Evolutionary conservation across 2,329 filamentous ascomycete genomes (phyloP).

Genomic region (Monosporascus sp.): DNA sequence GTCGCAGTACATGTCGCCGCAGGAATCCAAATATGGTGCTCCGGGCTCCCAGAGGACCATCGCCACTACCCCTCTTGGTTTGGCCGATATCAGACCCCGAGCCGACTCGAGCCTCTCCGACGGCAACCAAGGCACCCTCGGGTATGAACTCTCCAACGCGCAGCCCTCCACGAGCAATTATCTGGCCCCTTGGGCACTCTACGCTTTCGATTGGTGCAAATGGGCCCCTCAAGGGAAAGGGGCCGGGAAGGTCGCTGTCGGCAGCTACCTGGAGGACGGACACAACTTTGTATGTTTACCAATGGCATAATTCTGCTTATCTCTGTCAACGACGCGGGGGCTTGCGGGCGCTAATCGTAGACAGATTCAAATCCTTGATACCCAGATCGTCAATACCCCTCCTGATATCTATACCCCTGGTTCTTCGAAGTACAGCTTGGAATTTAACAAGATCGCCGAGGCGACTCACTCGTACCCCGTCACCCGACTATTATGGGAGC

Average conservation of each 20-base stretch:
- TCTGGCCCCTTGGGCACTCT: slow-evolving; percentile 88
- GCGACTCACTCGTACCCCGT: slow-evolving; percentile 97
- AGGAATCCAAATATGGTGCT: slow-evolving; percentile 50
- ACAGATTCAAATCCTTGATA: slow-evolving; percentile 95
- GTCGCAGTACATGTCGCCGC: slow-evolving; percentile 61
- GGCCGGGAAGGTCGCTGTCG: slow-evolving; percentile 88
- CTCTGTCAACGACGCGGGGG: no score
- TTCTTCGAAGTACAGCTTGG: slow-evolving; percentile 68
- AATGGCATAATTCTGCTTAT: neutral
- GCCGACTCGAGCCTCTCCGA: slow-evolving; percentile 79
- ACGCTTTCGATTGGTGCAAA: slow-evolving; percentile 99
- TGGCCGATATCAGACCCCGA: slow-evolving; percentile 85
- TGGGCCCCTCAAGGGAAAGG: slow-evolving; percentile 79
- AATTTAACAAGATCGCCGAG: slow-evolving; percentile 91
- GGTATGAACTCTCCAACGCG: slow-evolving; percentile 62
- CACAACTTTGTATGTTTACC: slow-evolving; percentile 79
- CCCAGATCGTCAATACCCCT: slow-evolving; percentile 67
- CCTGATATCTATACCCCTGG: slow-evolving; percentile 65
- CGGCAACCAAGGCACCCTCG: slow-evolving; percentile 54
- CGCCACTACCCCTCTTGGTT: slow-evolving; percentile 82
- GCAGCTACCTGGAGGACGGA: slow-evolving; percentile 94
- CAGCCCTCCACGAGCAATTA: slow-evolving; percentile 82
- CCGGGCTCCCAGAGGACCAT: slow-evolving; percentile 56
- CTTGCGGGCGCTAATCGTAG: neutral
- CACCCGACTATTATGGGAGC: slow-evolving; percentile 92